A percentile compares a stretch with the other conserved stretches of the same genome.
Evolutionary conservation across 1,284 basidiomycete genomes (phyloP).

Genomic region (Leucoagaricus sp.): DNA sequence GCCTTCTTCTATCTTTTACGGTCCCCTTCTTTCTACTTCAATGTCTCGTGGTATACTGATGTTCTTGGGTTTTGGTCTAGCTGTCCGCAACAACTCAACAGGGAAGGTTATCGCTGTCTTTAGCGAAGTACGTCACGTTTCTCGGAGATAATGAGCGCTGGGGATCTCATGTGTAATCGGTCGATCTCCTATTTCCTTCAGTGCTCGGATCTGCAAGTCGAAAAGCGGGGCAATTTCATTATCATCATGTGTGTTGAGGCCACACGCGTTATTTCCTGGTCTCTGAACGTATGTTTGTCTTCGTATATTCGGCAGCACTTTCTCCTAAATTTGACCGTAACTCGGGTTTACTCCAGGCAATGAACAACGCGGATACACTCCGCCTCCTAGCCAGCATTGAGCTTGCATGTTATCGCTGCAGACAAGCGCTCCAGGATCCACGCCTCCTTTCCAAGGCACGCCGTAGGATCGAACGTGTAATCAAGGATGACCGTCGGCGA

Average conservation of each 20-base stretch:
- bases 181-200: conserved; percentile 26
- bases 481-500: conserved; percentile 78
- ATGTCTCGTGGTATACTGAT: neutral
- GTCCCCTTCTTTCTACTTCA: neutral
- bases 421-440: conserved; percentile 64
- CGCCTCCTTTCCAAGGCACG: conserved; percentile 60
- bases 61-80: conserved; percentile 35
- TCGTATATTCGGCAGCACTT: neutral
- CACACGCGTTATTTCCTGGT: conserved; percentile 77
- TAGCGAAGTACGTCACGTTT: conserved; percentile 54
- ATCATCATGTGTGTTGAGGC: conserved; percentile 76
- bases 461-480: conserved; percentile 70
- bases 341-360: conserved; percentile 46
- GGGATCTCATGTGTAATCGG: conserved; percentile 1
- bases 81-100: conserved; percentile 64
- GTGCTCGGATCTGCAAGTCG: conserved; percentile 74
- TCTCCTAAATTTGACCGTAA: neutral
- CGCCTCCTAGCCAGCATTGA: conserved; percentile 78
- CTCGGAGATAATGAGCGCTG: neutral
- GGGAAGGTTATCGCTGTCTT: conserved; percentile 72
- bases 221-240: conserved; percentile 82
- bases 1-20: neutral
- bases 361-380: conserved; percentile 79
- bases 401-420: conserved; percentile 75
- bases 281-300: conserved; percentile 60